Base-by-base conservation (phyloP, 257 asterid genomes). In the Solanum bulbocastanum region DNA sequence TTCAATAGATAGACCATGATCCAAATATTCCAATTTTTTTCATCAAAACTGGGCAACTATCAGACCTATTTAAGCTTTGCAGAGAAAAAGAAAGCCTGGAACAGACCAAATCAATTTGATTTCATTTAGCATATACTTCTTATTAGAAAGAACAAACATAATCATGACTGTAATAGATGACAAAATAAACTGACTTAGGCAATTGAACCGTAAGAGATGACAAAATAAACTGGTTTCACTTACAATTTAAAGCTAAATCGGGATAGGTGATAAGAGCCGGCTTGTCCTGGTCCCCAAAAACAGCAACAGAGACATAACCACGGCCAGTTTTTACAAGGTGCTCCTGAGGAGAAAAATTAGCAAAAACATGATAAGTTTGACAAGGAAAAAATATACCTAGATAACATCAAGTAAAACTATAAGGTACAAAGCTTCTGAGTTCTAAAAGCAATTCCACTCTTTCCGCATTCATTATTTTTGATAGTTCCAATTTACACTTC, bases 231-330 rank as follows among this genome's bases (percentile, higher is more conserved):
- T 22, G 27, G 37, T 71, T 60, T 88, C 84, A 91, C 98, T 97
- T 91, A 97, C 99, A 92, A 90, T 97, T 96, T 87, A 96, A 90
- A 74, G 98, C 99, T 93, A 97, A 93, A 90, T 97, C 99, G 33
- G 99, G 99, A 91, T 96, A 97, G 23, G 99, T 97, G 84, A 96
- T 90, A 30, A 97, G 95, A 89, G 98, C 98, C 23, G 99, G 99
- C 91, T 96, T 97, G 93, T 95, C 99, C 87, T 86, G 99, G 90
- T 97, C 98, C 78, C 99, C 99, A 46, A 93, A 95, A 85, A 97
- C 94, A 71, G 94, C 86, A 90, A 97, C 98, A 23, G 99, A 96
- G 88, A 97, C 92, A 44, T 89, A 90, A 88, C 99, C 99, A 85
- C 72, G 83, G 87, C 93, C 90, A 89, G 99, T 97, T 92, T 96